Evolutionary conservation across 1,284 basidiomycete species (phyloP), one percentile per base, ranked within the genome.

Genomic region (Boletus semigastroideus): DNA sequence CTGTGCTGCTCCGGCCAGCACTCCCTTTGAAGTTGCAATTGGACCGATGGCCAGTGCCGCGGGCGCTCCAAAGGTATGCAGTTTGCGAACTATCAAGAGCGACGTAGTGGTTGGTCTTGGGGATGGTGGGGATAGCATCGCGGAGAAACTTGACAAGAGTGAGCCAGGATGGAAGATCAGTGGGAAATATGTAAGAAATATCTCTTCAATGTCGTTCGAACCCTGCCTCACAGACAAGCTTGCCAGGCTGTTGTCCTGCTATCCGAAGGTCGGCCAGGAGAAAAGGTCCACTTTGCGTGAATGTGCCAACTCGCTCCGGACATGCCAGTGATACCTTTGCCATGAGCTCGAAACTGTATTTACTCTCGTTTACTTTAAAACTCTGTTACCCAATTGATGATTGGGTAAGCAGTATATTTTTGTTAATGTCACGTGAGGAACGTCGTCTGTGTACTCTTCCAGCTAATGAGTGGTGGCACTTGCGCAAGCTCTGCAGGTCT

Each of bases 161-260:
- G 94, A 98, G 69, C 86, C 90, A 22, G 95, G 95, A 44, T 98
- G 95, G 95, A 95, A 94, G 76, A 98, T 98, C 67, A 92, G 90
- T 46, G 93, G 93, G 47, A 94, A 94, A 89, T 95, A 94, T 66
- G 90, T 92, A 67, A 73, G 17, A 50, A 10, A 52, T 17, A 13
- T 44, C 19, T 30, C 22, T 27, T 20, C 28, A 17, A 13, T 31
- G 27, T 20, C 22, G 17, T 42, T 36, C 40, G 47, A 51, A 30
- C 27, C 27, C 30, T 53, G 43, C 40, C 54, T 56, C 44, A 55
- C 48, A 10, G 37, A 44, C 48, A 30, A 44, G 19, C 46, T 42
- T 25, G 14, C 59, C 55, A 92, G 87, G 92, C 92, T 59, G 85
- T 95, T 50, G 87, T 95, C 14, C 79, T 94, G 2, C 72, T 94